Conservation (phyloP, 192 early-diverging fungal genomes). For the Cladochytrium replicatum region DNA sequence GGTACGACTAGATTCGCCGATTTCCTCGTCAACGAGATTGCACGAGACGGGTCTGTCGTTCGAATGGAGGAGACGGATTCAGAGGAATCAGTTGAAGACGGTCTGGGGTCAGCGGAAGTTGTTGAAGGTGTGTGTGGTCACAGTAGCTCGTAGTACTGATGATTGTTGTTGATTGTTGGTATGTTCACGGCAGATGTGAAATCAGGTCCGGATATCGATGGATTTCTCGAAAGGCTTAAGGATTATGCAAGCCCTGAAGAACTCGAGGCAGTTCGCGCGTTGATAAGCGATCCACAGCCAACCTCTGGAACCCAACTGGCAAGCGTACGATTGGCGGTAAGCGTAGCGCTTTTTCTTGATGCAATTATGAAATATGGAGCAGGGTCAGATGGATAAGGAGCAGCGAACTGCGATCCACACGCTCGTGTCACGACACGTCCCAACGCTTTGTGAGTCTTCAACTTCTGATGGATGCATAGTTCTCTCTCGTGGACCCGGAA, state of each 20-base stretch:
- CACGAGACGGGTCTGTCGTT: slow-evolving; percentile 54
- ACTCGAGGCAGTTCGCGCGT: too few species aligned
- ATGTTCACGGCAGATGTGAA: slow-evolving; percentile 1
- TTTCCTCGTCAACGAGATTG: slow-evolving; percentile 92
- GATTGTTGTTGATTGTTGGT: slow-evolving; percentile 1
- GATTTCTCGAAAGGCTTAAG: slow-evolving; percentile 9
- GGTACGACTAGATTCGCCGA: slow-evolving; percentile 55
- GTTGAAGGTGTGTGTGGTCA: slow-evolving; percentile 4
- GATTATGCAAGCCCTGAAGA: slow-evolving; percentile 8
- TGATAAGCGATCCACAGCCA: too few species aligned
- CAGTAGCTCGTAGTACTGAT: slow-evolving; percentile 8
- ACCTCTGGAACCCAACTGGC: too few species aligned
- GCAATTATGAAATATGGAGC: too few species aligned
- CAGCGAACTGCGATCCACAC: too few species aligned
- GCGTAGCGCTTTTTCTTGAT: too few species aligned
- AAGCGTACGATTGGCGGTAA: too few species aligned
- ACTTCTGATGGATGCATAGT: slow-evolving; percentile 4
- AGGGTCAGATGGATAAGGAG: too few species aligned
- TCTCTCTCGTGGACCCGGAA: background rate
- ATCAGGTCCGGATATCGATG: slow-evolving; percentile 6
- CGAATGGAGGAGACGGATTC: slow-evolving; percentile 39
- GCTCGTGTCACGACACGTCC: too few species aligned
- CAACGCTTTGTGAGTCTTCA: slow-evolving; percentile 9
- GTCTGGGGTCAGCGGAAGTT: slow-evolving; percentile 9
- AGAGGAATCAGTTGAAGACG: slow-evolving; percentile 16